These are phyloP conservation scores for Aspergillus carlsbadensis DNA, from an alignment of 495 filamentous ascomycete genomes.

Conservation along the genomic window DNA sequence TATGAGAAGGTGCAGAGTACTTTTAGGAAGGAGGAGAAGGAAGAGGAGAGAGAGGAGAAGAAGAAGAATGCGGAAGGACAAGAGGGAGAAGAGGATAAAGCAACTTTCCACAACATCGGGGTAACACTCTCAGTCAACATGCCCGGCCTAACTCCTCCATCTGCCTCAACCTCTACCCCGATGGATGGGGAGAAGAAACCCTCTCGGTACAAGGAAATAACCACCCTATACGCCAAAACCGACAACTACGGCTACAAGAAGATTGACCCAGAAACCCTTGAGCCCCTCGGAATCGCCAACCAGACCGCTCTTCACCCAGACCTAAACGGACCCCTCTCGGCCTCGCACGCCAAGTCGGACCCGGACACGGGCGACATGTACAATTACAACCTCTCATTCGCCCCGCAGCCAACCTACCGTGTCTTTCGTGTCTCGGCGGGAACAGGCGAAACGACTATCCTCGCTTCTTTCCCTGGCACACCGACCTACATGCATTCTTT, in stretches of 20 bases:
- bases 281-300: conserved; percentile 59
- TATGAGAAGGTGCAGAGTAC: conserved; percentile 64
- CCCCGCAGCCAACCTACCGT: conserved; percentile 53
- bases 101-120: conserved; percentile 50
- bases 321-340: conserved; percentile 60
- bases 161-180: background rate
- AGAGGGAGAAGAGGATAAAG: conserved; percentile 1
- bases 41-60: background rate
- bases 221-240: conserved; percentile 58
- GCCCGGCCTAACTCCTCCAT: conserved; percentile 41
- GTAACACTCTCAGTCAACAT: conserved; percentile 61
- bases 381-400: conserved; percentile 69
- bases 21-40: conserved; percentile 27
- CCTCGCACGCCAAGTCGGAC: conserved; percentile 68
- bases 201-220: conserved; percentile 29
- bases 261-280: conserved; percentile 66
- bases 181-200: conserved; percentile 20
- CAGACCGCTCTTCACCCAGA: conserved; percentile 64
- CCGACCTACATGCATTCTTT: conserved; percentile 74
- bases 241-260: conserved; percentile 53
- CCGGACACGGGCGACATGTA: conserved; percentile 72
- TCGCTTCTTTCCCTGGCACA: conserved; percentile 59
- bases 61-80: background rate
- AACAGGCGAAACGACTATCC: conserved; percentile 64
- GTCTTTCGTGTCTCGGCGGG: conserved; percentile 60